A percentile compares a stretch with the other conserved stretches of the same genome.
These are phyloP conservation scores for Musa beccarii DNA, from an alignment of 176 grass and related monocot species.

Conservation along the genomic window DNA sequence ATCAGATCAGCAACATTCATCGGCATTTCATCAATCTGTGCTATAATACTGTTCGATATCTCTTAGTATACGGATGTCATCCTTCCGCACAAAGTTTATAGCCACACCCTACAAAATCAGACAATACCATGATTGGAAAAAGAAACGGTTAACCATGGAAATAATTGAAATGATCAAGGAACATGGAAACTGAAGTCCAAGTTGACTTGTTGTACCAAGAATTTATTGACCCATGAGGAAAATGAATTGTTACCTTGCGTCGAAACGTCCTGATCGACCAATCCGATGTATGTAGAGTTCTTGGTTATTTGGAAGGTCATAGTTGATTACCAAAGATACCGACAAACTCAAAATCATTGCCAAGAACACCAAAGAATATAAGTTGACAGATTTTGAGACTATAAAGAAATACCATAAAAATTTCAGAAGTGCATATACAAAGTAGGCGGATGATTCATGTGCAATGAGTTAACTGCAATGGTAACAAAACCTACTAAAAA, in stretches of 20 bases:
- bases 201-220: no score
- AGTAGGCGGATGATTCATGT: background rate
- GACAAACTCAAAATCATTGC: background rate
- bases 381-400: background rate
- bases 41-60: constrained; percentile 98
- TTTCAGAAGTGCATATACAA: no score
- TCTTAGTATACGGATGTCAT: constrained; percentile 26
- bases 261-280: constrained; percentile 84
- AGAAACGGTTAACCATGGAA: no score
- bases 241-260: constrained; percentile 55
- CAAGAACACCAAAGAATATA: background rate
- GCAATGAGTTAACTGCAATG: background rate
- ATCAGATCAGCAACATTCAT: constrained; percentile 98
- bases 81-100: constrained; percentile 95
- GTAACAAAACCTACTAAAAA: background rate
- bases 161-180: no score
- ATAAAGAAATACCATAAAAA: no score
- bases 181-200: no score
- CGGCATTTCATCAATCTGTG: constrained; percentile 99
- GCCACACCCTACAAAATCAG: constrained; percentile 66
- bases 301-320: constrained; percentile 92
- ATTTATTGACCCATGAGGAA: background rate
- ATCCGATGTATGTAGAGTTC: constrained; percentile 98
- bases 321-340: constrained; percentile 98
- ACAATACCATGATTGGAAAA: background rate